Evolutionary conservation across 2,329 filamentous ascomycete genomes (phyloP).

Genomic region (Cordyceps cateniannulata): DNA sequence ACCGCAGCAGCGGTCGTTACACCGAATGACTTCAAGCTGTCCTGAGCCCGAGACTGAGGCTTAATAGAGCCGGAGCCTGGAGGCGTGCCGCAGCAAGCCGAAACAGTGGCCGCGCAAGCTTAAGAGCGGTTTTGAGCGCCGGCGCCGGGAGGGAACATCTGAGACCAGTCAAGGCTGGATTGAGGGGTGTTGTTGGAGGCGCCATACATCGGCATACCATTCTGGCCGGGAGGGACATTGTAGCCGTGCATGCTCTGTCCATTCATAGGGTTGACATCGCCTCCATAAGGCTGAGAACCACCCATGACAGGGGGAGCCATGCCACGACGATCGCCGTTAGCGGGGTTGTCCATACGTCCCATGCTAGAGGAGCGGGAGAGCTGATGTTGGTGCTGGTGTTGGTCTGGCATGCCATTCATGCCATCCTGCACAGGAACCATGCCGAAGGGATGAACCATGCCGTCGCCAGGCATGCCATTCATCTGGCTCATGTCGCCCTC

Average conservation of each 20-base stretch:
- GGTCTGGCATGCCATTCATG: conserved; percentile 53
- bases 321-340: conserved; percentile 49
- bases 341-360: conserved; percentile 48
- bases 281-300: conserved; percentile 49
- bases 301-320: conserved; percentile 47
- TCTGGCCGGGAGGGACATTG: conserved; percentile 56
- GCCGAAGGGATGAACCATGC: conserved; percentile 51
- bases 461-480: conserved; percentile 51
- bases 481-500: conserved; percentile 54
- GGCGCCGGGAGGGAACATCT: conserved; percentile 70
- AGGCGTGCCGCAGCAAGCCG: conserved; percentile 13
- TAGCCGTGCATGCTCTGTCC: conserved; percentile 59
- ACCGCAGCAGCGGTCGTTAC: not conserved
- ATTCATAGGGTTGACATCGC: conserved; percentile 57
- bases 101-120: conserved; percentile 27
- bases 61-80: conserved; percentile 10
- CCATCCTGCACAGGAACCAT: conserved; percentile 51
- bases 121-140: conserved; percentile 43
- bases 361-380: conserved; percentile 56
- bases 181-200: conserved; percentile 55
- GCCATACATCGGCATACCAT: conserved; percentile 58
- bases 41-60: conserved; percentile 19
- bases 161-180: conserved; percentile 65
- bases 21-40: not conserved
- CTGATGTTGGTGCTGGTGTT: conserved; percentile 58